Conservation (phyloP, 164 flowering plant species). For the Tetrastigma voinierianum region DNA sequence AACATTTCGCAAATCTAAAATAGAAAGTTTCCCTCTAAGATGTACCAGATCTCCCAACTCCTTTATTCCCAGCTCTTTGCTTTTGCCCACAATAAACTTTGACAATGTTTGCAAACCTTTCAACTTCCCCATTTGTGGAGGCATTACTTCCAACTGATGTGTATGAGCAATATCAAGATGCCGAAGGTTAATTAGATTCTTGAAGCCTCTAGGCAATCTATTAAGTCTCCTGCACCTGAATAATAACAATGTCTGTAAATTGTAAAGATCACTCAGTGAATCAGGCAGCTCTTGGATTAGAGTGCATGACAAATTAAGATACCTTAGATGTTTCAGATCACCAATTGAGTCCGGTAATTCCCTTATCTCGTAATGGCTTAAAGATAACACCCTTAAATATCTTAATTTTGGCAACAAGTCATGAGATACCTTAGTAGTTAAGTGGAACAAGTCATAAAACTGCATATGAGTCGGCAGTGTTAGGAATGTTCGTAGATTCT, state of each 20-base stretch:
- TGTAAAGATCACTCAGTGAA: not conserved
- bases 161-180: not conserved
- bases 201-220: not conserved
- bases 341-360: not conserved
- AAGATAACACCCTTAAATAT: too few relatives aligned
- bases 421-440: too few relatives aligned
- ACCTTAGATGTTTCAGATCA: constrained; percentile 9
- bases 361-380: too few relatives aligned
- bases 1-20: constrained; percentile 1
- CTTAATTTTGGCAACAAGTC: too few relatives aligned
- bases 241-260: constrained; percentile 1
- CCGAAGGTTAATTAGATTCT: not conserved
- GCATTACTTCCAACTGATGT: not conserved
- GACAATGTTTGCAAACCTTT: not conserved
- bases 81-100: not conserved
- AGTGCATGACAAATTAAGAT: not conserved
- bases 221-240: not conserved
- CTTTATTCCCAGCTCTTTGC: not conserved
- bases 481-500: not conserved
- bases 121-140: not conserved
- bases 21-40: not conserved
- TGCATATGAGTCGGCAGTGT: too few relatives aligned
- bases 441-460: too few relatives aligned
- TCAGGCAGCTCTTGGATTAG: not conserved
- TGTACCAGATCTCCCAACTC: not conserved